Percentiles rank a stretch among this genome's conserved stretches.
Evolutionary conservation across 768 basidiomycete genomes (phyloP).

Genomic region (Leccinum incarnatum): DNA sequence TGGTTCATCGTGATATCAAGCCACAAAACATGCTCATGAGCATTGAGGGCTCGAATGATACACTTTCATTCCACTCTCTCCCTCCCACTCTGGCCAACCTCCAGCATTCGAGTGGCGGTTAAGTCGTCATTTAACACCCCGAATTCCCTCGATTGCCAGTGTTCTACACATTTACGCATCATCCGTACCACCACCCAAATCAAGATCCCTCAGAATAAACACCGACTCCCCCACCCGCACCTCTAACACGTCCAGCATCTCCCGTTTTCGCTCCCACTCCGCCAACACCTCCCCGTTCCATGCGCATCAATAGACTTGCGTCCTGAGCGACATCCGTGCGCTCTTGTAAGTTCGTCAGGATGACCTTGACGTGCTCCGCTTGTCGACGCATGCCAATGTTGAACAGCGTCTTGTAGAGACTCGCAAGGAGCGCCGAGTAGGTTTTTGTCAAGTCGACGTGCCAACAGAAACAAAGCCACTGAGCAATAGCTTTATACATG

Average conservation of each 20-base stretch:
- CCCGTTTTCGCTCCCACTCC: constrained; percentile 71
- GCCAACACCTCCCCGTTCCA: constrained; percentile 72
- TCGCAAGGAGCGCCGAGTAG: constrained; percentile 70
- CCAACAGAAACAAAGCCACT: constrained; percentile 45
- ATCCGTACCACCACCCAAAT: constrained; percentile 45
- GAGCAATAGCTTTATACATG: neutral
- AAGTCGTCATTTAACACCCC: too few species aligned
- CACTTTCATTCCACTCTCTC: too few species aligned
- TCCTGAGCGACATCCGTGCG: constrained; percentile 83
- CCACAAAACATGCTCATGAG: too few species aligned
- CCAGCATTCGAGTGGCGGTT: too few species aligned
- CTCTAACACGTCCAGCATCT: constrained; percentile 61
- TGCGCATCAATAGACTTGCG: constrained; percentile 59
- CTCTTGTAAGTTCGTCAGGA: constrained; percentile 65
- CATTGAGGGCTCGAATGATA: too few species aligned
- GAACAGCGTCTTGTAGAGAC: constrained; percentile 72
- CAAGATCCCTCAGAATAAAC: constrained; percentile 85
- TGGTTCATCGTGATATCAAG: too few species aligned
- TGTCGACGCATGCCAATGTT: constrained; percentile 77
- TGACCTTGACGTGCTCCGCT: constrained; percentile 67
- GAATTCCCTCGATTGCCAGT: too few species aligned
- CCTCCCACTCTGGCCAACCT: too few species aligned
- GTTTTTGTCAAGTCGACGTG: constrained; percentile 85
- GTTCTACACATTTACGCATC: constrained; percentile 31
- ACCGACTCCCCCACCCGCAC: constrained; percentile 84